Evolutionary conservation across 1,284 basidiomycete species (phyloP).

Genomic region (Melampsora allii-populina): DNA sequence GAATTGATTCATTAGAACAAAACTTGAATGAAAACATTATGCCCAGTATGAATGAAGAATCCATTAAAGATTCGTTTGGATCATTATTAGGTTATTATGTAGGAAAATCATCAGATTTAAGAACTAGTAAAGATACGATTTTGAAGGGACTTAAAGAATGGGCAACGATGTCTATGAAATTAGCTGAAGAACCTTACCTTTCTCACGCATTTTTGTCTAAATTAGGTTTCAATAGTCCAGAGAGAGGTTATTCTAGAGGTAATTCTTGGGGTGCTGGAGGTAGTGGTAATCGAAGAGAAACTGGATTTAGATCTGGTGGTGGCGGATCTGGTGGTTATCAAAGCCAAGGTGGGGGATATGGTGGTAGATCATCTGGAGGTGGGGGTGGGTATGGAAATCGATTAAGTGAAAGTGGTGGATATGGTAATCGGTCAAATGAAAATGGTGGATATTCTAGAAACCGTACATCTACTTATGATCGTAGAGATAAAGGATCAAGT

Average conservation of each 20-base stretch:
- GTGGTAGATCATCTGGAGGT: background rate
- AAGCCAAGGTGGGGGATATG: conserved; percentile 1
- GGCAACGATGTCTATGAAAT: conserved; percentile 60
- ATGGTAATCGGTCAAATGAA: background rate
- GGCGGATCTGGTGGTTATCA: conserved; percentile 9
- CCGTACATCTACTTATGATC: background rate
- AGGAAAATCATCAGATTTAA: conserved; percentile 59
- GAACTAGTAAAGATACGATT: conserved; percentile 58
- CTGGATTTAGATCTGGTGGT: background rate
- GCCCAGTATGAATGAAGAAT: conserved; percentile 59
- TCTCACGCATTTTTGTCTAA: conserved; percentile 58
- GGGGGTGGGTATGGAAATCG: background rate
- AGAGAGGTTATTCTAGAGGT: background rate
- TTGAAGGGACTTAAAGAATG: conserved; percentile 66
- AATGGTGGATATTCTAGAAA: background rate
- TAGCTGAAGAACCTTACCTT: conserved; percentile 59
- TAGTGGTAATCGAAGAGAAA: background rate
- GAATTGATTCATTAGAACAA: conserved; percentile 54
- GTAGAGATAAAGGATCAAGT: background rate
- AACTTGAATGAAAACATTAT: conserved; percentile 53
- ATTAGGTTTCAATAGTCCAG: conserved; percentile 50
- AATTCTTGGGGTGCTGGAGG: background rate
- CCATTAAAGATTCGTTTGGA: conserved; percentile 65
- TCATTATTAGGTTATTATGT: conserved; percentile 76
- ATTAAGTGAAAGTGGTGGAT: background rate